Percentiles rank a stretch among this genome's conserved stretches.
These are phyloP conservation scores for Rhytidiadelphus loreus DNA, from an alignment of 225 moss, liverwort and hornwort species.

Conservation along the genomic window DNA sequence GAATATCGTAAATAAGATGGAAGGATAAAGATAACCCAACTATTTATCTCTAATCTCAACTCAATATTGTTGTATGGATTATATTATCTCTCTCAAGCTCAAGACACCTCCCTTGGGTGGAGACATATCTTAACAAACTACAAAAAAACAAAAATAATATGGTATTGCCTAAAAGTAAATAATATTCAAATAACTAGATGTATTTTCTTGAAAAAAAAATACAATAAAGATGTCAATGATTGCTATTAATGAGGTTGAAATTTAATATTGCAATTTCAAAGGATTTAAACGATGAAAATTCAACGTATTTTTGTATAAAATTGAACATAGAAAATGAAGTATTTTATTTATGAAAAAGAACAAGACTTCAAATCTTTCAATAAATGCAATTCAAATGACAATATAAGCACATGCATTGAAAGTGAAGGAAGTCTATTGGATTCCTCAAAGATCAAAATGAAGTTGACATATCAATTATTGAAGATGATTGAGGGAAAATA, in stretches of 20 bases:
- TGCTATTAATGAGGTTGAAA: not conserved
- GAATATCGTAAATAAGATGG: fast-evolving
- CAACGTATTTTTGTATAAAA: not conserved
- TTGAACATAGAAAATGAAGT: not conserved
- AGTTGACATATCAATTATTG: not conserved
- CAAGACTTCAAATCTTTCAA: not conserved
- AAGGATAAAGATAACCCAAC: fast-evolving
- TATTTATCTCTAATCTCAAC: not conserved
- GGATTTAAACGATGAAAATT: not conserved
- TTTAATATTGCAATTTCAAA: not conserved
- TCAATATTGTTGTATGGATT: too few species aligned
- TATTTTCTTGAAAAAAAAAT: fast-evolving
- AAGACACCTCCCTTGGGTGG: fast-evolving
- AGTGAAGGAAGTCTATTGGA: not conserved
- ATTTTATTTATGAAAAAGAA: not conserved
- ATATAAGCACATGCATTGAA: not conserved
- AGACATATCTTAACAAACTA: not conserved
- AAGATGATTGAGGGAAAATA: not conserved
- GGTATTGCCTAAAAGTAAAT: fast-evolving
- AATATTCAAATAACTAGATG: not conserved
- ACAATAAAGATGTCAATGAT: not conserved
- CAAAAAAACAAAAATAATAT: not conserved
- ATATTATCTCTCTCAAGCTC: not conserved
- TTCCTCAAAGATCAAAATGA: not conserved
- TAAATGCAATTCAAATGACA: not conserved